Evolutionary conservation across 2,329 filamentous ascomycete genomes (phyloP), one percentile per base, ranked within the genome.

Genomic region (Incumbomyces lentus): DNA sequence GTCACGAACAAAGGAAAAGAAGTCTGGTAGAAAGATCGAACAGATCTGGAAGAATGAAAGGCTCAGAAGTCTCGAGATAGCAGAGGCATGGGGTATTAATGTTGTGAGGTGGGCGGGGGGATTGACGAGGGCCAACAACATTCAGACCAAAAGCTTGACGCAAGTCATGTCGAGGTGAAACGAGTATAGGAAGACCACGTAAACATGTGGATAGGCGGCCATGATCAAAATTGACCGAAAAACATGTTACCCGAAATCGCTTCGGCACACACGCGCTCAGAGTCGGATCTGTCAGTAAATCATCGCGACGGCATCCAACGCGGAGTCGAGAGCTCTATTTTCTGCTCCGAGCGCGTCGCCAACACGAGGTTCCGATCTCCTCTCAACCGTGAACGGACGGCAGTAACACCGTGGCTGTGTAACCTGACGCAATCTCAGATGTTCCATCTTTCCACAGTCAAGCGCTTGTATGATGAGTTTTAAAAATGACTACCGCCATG

Each of bases 51-150:
- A 54, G 54, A 56, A 57, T 46, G 53, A 57, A 56, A 56, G 55
- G 55, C 50, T 55, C 43, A 48, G 53, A 55, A 47, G 45, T 35
- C 34, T 44, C 45, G 52, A 44, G 44, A 47, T 45, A 49, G 47
- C 38, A 47, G 44, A 35, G 49, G 35, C 44, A 49, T 49, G 52
- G 51, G 50, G 49, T 56, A 53, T 55, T 56, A 56, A 56, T 56
- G 52, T 48, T 47, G 32, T 52, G 42, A 35, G 39, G 44, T 42
- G 50, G 52, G 49, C 48, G 49, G 50, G 49, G 49, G 44, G 29
- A 46, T 48, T 40, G 49, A 47, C 34, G 36, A 47, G 38, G 52
- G 31, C 54, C 54, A 54, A 75, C 52, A 49, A 37, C 45, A 44
- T 51, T 50, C 47, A 53, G 49, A 52, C 47, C 47, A 49, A 38